Conservation (phyloP, 2,329 filamentous ascomycete species). For the Aspergillus piperis region DNA sequence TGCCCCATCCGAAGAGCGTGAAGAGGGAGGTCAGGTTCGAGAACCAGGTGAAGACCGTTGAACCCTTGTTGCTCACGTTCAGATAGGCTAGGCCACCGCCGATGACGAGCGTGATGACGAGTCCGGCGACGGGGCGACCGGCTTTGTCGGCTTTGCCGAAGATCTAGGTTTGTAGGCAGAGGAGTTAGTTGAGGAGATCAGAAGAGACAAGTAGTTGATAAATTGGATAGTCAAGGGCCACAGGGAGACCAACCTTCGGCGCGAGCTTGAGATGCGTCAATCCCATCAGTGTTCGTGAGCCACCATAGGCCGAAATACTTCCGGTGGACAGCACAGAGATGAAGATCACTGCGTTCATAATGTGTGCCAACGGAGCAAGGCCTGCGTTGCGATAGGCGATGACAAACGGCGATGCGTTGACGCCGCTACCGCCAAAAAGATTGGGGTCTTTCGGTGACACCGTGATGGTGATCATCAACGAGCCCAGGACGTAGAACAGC, state of each 20-base stretch:
- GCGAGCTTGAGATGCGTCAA: conserved; percentile 49
- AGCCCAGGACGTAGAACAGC: conserved; percentile 50
- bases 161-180: conserved; percentile 11
- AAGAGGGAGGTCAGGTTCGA: conserved; percentile 51
- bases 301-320: conserved; percentile 47
- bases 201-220: background rate
- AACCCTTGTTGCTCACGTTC: conserved; percentile 45
- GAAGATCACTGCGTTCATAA: conserved; percentile 54
- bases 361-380: conserved; percentile 45
- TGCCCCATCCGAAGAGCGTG: conserved; percentile 48
- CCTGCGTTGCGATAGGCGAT: conserved; percentile 47
- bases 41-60: conserved; percentile 51
- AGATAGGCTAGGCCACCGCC: conserved; percentile 58
- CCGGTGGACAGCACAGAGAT: conserved; percentile 51
- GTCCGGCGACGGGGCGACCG: conserved; percentile 49
- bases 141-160: conserved; percentile 36
- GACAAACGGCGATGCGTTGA: conserved; percentile 49
- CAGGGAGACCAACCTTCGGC: conserved; percentile 29
- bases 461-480: conserved; percentile 49
- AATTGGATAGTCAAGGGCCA: too few relatives aligned
- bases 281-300: conserved; percentile 48
- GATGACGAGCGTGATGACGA: conserved; percentile 67
- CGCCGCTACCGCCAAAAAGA: conserved; percentile 45
- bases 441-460: conserved; percentile 44
- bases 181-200: background rate